Percentiles rank a stretch among this genome's conserved stretches.
phyloP scores from a whole-genome alignment of 192 early-diverging fungal species.

The Umbelopsis sp. region DNA sequence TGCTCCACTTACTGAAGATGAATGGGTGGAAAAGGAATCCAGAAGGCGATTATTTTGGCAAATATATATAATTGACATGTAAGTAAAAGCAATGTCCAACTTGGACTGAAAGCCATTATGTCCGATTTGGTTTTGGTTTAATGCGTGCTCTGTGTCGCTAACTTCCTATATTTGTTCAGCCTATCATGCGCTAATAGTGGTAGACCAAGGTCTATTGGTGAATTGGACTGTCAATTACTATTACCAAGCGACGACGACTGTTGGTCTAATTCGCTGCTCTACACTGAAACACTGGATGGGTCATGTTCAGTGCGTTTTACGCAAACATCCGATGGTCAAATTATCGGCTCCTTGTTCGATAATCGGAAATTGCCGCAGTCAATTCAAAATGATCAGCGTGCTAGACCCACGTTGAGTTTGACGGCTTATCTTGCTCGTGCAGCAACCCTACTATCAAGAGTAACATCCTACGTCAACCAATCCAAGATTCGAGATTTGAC shows the following conservation, averaged over 20 bases:
- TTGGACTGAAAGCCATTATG: no score
- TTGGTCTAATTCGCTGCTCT: constrained; percentile 42
- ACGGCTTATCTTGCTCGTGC: constrained; percentile 1
- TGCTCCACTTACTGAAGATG: constrained; percentile 21
- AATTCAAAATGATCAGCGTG: background rate
- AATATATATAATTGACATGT: constrained; percentile 52
- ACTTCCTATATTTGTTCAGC: constrained; percentile 9
- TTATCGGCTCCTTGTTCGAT: constrained; percentile 5
- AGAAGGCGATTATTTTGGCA: constrained; percentile 55
- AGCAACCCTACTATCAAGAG: background rate
- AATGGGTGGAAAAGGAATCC: constrained; percentile 51
- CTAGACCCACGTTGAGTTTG: background rate
- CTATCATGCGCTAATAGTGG: constrained; percentile 45
- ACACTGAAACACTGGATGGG: constrained; percentile 24
- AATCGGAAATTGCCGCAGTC: background rate
- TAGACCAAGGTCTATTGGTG: constrained; percentile 48
- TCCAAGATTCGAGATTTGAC: constrained; percentile 10
- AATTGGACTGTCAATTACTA: constrained; percentile 48
- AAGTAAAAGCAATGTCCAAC: constrained; percentile 12
- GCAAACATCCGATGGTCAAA: background rate
- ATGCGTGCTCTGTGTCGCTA: no score
- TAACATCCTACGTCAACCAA: background rate
- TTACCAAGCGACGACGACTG: constrained; percentile 50
- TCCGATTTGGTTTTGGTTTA: no score
- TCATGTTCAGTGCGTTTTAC: constrained; percentile 7